Percentiles rank a stretch among this genome's conserved stretches.
These are phyloP conservation scores for Rachicladosporium sp. DNA, from an alignment of 2,329 filamentous ascomycete species.

Conservation along the genomic window DNA sequence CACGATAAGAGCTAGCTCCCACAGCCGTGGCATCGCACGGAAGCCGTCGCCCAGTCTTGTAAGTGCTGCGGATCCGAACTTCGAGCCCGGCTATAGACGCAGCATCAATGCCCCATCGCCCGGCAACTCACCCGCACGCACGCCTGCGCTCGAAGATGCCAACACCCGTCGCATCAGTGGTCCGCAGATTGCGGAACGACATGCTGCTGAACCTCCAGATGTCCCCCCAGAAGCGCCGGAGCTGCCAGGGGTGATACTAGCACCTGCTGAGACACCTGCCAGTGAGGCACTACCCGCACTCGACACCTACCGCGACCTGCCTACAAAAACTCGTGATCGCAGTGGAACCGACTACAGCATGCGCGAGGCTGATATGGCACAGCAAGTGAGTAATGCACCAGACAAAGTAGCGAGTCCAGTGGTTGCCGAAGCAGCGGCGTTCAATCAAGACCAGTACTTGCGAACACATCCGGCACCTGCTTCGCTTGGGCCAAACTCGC, in stretches of 20 bases:
- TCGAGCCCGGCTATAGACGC: conserved; percentile 43
- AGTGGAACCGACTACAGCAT: conserved; percentile 22
- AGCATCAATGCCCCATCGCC: conserved; percentile 47
- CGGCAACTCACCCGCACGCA: conserved; percentile 49
- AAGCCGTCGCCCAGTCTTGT: conserved; percentile 28
- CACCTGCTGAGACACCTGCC: conserved; percentile 6
- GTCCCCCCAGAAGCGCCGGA: conserved; percentile 15
- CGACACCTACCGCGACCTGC: conserved; percentile 8
- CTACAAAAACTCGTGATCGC: conserved; percentile 13
- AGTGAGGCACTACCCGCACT: background rate
- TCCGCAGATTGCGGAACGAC: conserved; percentile 9
- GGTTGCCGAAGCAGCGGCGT: conserved; percentile 12
- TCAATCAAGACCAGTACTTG: conserved; percentile 15
- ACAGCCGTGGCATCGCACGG: conserved; percentile 18
- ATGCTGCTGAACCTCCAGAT: conserved; percentile 11
- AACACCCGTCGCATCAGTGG: conserved; percentile 14
- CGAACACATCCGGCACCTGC: conserved; percentile 11
- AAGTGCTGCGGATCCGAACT: conserved; percentile 25
- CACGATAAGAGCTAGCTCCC: conserved; percentile 16
- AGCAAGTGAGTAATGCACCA: conserved; percentile 13
- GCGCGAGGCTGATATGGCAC: conserved; percentile 21
- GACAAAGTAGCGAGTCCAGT: conserved; percentile 9
- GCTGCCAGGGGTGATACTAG: conserved; percentile 11
- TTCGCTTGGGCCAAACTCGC: no score
- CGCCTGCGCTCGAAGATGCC: conserved; percentile 38